Conservation (phyloP, 1,284 basidiomycete species). For the Pyrrhoderma noxium region DNA sequence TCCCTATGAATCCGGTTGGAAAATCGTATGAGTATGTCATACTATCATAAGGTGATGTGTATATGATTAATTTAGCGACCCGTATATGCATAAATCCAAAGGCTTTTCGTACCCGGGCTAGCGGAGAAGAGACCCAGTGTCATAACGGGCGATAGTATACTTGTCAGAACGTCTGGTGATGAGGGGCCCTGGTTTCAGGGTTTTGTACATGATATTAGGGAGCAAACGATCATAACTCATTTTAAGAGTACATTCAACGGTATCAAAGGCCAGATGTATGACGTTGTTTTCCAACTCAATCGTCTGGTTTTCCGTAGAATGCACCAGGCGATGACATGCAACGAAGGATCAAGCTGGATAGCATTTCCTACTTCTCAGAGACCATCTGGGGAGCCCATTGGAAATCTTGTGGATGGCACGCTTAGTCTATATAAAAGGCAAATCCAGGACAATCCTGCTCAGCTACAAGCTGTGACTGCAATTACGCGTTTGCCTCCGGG, state of each 20-base stretch:
- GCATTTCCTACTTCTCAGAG: constrained; percentile 38
- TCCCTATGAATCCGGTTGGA: constrained; percentile 29
- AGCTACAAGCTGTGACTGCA: constrained; percentile 46
- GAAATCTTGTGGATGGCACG: constrained; percentile 26
- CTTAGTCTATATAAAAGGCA: constrained; percentile 33
- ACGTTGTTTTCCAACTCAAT: constrained; percentile 44
- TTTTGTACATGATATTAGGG: constrained; percentile 37
- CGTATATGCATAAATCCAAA: too few relatives aligned
- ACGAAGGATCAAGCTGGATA: constrained; percentile 33
- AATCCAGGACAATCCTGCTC: constrained; percentile 42
- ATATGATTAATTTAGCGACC: too few relatives aligned
- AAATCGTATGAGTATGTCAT: constrained; percentile 20
- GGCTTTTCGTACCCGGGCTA: too few relatives aligned
- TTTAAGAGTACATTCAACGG: constrained; percentile 38
- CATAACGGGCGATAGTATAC: constrained; percentile 43
- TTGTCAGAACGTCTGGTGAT: constrained; percentile 28
- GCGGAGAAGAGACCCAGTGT: constrained; percentile 44
- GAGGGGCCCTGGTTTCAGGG: constrained; percentile 41
- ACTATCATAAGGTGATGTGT: too few relatives aligned
- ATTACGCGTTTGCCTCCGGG: constrained; percentile 40
- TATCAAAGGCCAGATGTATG: constrained; percentile 36
- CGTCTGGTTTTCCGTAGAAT: constrained; percentile 41
- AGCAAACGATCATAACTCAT: constrained; percentile 35
- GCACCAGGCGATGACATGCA: constrained; percentile 44
- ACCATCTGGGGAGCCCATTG: constrained; percentile 33